These are phyloP conservation scores for Russula sp. DNA, from an alignment of 768 basidiomycete species.

Conservation along the genomic window DNA sequence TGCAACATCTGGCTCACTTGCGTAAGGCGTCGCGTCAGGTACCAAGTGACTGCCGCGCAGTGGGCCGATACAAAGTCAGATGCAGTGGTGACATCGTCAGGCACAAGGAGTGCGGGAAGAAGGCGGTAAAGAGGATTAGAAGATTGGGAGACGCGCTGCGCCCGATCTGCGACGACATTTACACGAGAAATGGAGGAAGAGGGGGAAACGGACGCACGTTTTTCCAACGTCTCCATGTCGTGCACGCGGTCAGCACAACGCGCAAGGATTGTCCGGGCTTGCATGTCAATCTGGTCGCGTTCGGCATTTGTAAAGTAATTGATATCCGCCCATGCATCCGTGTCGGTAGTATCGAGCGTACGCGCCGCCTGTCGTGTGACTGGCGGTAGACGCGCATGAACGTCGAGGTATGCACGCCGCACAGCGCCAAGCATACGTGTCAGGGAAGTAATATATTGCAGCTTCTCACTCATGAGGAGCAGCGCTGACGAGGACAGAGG, in stretches of 20 bases:
- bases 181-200: slow-evolving; percentile 14
- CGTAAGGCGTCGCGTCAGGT: slow-evolving; percentile 72
- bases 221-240: slow-evolving; percentile 83
- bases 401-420: slow-evolving; percentile 81
- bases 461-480: slow-evolving; percentile 33
- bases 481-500: slow-evolving; percentile 21
- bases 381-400: slow-evolving; percentile 53
- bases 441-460: slow-evolving; percentile 65
- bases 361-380: slow-evolving; percentile 44
- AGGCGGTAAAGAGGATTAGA: slow-evolving; percentile 60
- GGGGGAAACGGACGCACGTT: slow-evolving; percentile 49
- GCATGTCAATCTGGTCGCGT: slow-evolving; percentile 91
- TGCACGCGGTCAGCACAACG: slow-evolving; percentile 83
- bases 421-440: slow-evolving; percentile 66
- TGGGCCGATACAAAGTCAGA: slow-evolving; percentile 82
- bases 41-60: slow-evolving; percentile 89
- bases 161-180: slow-evolving; percentile 43
- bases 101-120: slow-evolving; percentile 62
- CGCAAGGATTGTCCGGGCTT: slow-evolving; percentile 77
- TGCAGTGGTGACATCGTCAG: slow-evolving; percentile 44
- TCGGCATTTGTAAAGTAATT: slow-evolving; percentile 81
- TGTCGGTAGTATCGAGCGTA: slow-evolving; percentile 44
- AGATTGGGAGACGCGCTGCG: slow-evolving; percentile 56
- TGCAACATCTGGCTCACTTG: slow-evolving; percentile 73
- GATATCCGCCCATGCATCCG: slow-evolving; percentile 54